Evolutionary conservation across 345 rosid species (phyloP).

Genomic region (Clausena lansium): DNA sequence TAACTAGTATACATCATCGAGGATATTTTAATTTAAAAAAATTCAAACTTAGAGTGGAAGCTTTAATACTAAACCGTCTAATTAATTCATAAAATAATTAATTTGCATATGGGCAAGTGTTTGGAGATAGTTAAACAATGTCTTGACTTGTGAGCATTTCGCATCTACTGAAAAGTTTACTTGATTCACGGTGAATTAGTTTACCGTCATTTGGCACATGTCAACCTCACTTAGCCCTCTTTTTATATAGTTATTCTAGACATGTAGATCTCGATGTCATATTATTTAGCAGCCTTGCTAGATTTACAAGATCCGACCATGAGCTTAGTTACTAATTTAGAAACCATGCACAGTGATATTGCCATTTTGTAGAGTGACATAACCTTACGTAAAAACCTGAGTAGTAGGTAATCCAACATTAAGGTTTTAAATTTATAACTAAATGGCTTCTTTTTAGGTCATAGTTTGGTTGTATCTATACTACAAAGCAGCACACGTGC

Average conservation of each 20-base stretch:
- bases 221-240: not conserved
- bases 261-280: not conserved
- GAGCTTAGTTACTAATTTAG: not conserved
- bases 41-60: not conserved
- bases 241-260: not conserved
- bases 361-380: slow-evolving; percentile 6
- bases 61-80: not conserved
- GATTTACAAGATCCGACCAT: slow-evolving; percentile 7
- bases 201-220: not conserved
- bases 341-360: not conserved
- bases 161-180: not conserved
- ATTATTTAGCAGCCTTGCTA: not conserved
- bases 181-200: not conserved
- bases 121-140: slow-evolving; percentile 12
- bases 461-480: slow-evolving; percentile 26
- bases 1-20: not conserved
- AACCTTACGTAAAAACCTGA: slow-evolving; percentile 11
- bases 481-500: slow-evolving; percentile 39
- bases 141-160: slow-evolving; percentile 5
- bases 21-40: not conserved
- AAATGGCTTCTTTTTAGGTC: slow-evolving; percentile 28
- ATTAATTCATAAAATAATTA: not conserved
- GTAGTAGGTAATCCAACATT: slow-evolving; percentile 28
- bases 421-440: slow-evolving; percentile 14
- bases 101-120: not conserved